Evolutionary conservation across 78 protist species (phyloP), one percentile per base, ranked within the genome.

Genomic region (Cavenderia fasciculata): DNA sequence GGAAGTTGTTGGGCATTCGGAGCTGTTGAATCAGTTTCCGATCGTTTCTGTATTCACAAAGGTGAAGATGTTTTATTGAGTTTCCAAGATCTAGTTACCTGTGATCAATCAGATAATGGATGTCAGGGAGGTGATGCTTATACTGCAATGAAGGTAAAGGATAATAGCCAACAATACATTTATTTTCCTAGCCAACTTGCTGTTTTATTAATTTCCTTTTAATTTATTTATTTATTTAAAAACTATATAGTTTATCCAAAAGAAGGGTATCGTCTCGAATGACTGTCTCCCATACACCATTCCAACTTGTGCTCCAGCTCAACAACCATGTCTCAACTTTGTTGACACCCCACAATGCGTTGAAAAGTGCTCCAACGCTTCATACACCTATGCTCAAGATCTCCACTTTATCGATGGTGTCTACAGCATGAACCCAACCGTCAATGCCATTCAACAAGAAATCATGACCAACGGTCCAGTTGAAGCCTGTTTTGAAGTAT

Each of bases 381-480:
- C 92, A 29, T 25, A 54, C 41, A 31, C 1, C 46, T 61, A 49
- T 19, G 2, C 4, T 4, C 27, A 27, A 29, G 76, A 79, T 56
- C 40, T 41, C 51, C 76, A 66, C 57, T 16, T 72, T n/a, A 16
- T 56, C 41, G 18, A 52, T 19, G 41, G 33, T 18, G 44, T 66
- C 52, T 74, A 85, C 27, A 14, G 62, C 0, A 23, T 59, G 29
- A 33, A 63, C 38, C 61, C 61, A 41, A 27, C 18, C 19, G 74
- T 33, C 12, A 47, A 27, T 21, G 56, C 66, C 41, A 89, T 91
- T 38, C 69, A 36, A 36, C 12, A 41, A 7, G 95, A 65, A 34
- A 47, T 89, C 54, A 23, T 54, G 1, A 49, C 74, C 63, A 66
- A 93, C 71, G 94, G 94, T 43, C 94, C 95, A 56, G 90, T 89